These are phyloP conservation scores for Rutstroemia sp. DNA, from an alignment of 2,329 filamentous ascomycete species.

Conservation along the genomic window DNA sequence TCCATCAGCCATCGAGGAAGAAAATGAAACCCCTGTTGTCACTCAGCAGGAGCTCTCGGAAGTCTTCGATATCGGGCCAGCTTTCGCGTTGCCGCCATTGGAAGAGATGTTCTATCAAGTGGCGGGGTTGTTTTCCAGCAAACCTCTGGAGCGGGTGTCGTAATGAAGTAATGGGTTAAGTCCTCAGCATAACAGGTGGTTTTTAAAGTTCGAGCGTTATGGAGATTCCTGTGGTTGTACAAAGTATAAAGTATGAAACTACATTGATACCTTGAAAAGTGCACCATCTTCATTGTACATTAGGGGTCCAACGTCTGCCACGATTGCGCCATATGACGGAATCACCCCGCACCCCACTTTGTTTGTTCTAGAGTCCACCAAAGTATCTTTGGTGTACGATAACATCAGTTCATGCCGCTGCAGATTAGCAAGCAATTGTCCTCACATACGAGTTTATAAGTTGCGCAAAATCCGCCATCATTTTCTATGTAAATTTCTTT, in stretches of 20 bases:
- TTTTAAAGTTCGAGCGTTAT: constrained; percentile 14
- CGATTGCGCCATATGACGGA: constrained; percentile 3
- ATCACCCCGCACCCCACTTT: constrained; percentile 6
- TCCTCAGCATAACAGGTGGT: constrained; percentile 14
- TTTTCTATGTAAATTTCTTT: background rate
- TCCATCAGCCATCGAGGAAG: constrained; percentile 37
- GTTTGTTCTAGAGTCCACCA: background rate
- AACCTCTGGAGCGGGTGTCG: constrained; percentile 33
- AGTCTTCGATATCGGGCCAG: constrained; percentile 62
- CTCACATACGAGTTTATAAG: too few relatives aligned
- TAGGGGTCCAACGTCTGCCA: background rate
- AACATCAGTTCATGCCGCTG: too few relatives aligned
- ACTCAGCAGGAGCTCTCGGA: constrained; percentile 60
- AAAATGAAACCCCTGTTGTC: constrained; percentile 52
- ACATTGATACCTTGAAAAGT: constrained; percentile 3
- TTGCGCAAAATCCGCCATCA: background rate
- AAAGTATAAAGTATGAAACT: constrained; percentile 9
- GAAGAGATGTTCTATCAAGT: constrained; percentile 72
- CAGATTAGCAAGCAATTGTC: background rate
- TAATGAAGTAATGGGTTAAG: constrained; percentile 8
- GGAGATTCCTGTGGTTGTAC: constrained; percentile 9
- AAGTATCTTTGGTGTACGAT: background rate
- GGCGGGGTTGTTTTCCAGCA: constrained; percentile 54
- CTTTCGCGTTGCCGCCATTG: constrained; percentile 63
- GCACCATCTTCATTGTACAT: background rate